Percentiles rank a stretch among this genome's conserved stretches.
Conservation (phyloP, 2,329 filamentous ascomycete genomes). For the Alternaria postmessia region DNA sequence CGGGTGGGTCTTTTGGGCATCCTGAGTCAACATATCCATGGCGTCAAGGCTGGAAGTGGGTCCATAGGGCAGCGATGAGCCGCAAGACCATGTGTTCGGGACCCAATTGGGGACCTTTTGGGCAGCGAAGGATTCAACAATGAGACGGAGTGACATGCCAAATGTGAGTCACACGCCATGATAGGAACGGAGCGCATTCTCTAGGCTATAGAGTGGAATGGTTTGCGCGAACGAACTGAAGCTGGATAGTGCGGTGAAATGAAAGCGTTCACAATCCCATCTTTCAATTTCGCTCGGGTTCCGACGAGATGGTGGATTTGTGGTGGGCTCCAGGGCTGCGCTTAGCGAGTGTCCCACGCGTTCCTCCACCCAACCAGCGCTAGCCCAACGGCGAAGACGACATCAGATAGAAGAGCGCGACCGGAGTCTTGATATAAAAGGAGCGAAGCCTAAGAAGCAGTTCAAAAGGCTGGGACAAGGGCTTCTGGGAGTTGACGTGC, state of each 20-base stretch:
- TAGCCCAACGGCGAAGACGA: slow-evolving; percentile 22
- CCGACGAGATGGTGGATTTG: slow-evolving; percentile 1
- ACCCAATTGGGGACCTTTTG: slow-evolving; percentile 35
- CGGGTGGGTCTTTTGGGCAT: slow-evolving; percentile 35
- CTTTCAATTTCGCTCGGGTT: slow-evolving; percentile 8
- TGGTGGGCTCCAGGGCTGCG: slow-evolving; percentile 23
- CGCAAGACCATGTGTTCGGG: slow-evolving; percentile 26
- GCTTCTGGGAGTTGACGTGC: background rate
- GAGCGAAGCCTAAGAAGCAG: background rate
- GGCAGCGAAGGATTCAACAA: slow-evolving; percentile 31
- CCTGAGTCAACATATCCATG: slow-evolving; percentile 21
- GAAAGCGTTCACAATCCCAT: background rate
- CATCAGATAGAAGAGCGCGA: background rate
- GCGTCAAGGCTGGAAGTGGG: slow-evolving; percentile 33
- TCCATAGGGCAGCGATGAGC: slow-evolving; percentile 40
- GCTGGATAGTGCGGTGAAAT: slow-evolving; percentile 15
- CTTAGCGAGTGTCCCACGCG: slow-evolving; percentile 31
- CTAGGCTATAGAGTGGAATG: slow-evolving; percentile 18
- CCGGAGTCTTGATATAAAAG: background rate
- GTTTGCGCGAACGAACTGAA: slow-evolving; percentile 12
- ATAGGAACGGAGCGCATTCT: slow-evolving; percentile 15
- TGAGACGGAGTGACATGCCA: slow-evolving; percentile 13
- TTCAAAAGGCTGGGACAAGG: background rate
- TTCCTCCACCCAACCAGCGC: slow-evolving; percentile 25
- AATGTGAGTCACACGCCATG: slow-evolving; percentile 33